A percentile compares a stretch with the other conserved stretches of the same genome.
phyloP scores from a whole-genome alignment of 345 rosid species.

The Rubroshorea leprosula region DNA sequence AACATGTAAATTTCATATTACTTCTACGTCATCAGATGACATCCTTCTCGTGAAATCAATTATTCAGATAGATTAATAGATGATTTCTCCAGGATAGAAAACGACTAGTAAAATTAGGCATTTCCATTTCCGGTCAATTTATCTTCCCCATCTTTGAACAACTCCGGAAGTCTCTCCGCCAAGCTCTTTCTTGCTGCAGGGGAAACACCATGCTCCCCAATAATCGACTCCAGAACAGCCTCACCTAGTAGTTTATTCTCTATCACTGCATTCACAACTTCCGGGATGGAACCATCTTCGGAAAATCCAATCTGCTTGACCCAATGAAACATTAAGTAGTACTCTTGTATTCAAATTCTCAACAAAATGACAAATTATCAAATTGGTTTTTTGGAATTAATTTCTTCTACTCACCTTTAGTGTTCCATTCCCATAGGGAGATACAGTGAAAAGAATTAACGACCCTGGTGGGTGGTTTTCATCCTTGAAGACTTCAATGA shows the following conservation, averaged over 20 bases:
- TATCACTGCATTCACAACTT: slow-evolving; percentile 38
- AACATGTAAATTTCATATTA: too few species aligned
- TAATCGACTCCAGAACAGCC: slow-evolving; percentile 62
- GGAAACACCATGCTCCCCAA: slow-evolving; percentile 78
- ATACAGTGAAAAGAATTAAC: slow-evolving; percentile 64
- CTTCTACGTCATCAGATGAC: too few species aligned
- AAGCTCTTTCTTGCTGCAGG: slow-evolving; percentile 48
- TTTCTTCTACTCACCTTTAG: slow-evolving; percentile 35
- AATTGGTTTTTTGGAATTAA: neutral
- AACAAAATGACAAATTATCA: neutral
- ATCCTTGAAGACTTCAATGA: slow-evolving; percentile 50
- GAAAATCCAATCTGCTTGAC: slow-evolving; percentile 59
- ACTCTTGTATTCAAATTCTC: neutral
- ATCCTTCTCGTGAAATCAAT: too few species aligned
- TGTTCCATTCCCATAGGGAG: slow-evolving; percentile 34
- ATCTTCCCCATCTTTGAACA: slow-evolving; percentile 21
- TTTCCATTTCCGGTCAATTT: too few species aligned
- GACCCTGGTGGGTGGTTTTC: slow-evolving; percentile 61
- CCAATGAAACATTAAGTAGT: neutral
- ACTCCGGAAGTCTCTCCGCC: slow-evolving; percentile 45
- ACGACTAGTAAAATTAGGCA: too few species aligned
- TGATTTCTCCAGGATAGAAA: too few species aligned
- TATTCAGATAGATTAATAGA: too few species aligned
- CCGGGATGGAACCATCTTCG: slow-evolving; percentile 51
- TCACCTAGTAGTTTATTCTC: slow-evolving; percentile 62